A percentile compares a stretch with the other conserved stretches of the same genome.
Conservation (phyloP, 2,329 filamentous ascomycete species). For the Verticillium dahliae region DNA sequence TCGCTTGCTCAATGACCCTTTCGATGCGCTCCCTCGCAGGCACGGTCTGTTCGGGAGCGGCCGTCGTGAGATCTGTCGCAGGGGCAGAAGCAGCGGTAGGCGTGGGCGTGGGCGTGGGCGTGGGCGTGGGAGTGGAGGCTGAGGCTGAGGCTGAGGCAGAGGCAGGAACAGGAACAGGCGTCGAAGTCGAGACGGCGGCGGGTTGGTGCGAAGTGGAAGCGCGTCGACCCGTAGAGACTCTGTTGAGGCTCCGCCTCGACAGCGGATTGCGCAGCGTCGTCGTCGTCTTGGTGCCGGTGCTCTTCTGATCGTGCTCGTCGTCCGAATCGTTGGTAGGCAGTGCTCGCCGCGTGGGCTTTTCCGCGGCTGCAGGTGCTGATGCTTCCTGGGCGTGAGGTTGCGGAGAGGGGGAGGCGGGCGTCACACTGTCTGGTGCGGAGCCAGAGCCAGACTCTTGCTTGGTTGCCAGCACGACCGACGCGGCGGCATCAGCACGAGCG, state of each 20-base stretch:
- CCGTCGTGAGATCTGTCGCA: neutral
- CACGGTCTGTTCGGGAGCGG: constrained; percentile 1
- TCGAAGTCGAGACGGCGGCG: constrained; percentile 3
- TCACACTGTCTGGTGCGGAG: constrained; percentile 1
- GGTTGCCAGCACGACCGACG: constrained; percentile 4
- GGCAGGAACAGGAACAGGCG: constrained; percentile 1
- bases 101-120: neutral
- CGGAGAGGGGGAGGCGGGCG: constrained; percentile 7
- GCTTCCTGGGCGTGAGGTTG: neutral
- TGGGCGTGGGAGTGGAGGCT: neutral
- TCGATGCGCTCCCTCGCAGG: constrained; percentile 38
- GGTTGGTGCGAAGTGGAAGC: constrained; percentile 7
- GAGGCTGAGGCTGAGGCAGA: constrained; percentile 3
- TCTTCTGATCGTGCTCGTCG: constrained; percentile 10
- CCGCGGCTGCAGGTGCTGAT: neutral
- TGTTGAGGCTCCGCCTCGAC: constrained; percentile 10
- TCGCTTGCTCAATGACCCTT: constrained; percentile 49
- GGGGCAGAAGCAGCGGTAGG: constrained; percentile 1
- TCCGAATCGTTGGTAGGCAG: constrained; percentile 5
- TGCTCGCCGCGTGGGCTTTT: constrained; percentile 4
- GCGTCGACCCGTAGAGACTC: constrained; percentile 8
- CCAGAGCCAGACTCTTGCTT: constrained; percentile 2
- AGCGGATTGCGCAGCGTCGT: constrained; percentile 5
- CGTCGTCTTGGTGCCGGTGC: constrained; percentile 5
- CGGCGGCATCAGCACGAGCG: neutral